phyloP scores from a whole-genome alignment of 2,329 filamentous ascomycete genomes.

The Emericellopsis cladophorae region DNA sequence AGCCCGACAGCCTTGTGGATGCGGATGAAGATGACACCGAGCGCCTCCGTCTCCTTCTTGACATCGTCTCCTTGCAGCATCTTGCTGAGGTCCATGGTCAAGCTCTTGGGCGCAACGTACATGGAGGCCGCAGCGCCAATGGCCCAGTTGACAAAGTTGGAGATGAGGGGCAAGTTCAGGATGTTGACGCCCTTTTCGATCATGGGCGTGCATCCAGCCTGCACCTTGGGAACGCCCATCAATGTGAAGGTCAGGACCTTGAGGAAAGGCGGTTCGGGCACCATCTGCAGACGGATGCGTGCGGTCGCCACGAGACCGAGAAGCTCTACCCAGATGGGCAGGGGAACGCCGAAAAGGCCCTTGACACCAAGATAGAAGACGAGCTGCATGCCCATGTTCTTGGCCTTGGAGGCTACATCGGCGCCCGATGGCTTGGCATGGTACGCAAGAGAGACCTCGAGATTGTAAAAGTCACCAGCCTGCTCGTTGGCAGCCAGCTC shows the following conservation, averaged over 20 bases:
- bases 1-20: constrained; percentile 81
- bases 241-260: constrained; percentile 88
- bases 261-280: constrained; percentile 81
- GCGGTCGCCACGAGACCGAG: constrained; percentile 82
- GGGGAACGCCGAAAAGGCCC: constrained; percentile 76
- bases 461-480: constrained; percentile 83
- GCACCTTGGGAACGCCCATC: constrained; percentile 84
- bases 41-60: constrained; percentile 73
- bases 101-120: constrained; percentile 89
- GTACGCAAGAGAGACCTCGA: constrained; percentile 84
- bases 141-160: constrained; percentile 93
- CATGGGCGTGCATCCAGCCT: constrained; percentile 85
- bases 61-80: constrained; percentile 87
- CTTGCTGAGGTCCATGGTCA: constrained; percentile 83
- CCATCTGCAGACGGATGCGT: constrained; percentile 69
- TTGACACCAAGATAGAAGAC: constrained; percentile 88
- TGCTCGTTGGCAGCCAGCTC: constrained; percentile 83
- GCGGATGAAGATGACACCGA: constrained; percentile 84
- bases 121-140: constrained; percentile 77
- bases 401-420: constrained; percentile 66
- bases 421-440: constrained; percentile 66
- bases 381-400: constrained; percentile 95
- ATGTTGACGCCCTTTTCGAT: constrained; percentile 84
- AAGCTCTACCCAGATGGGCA: constrained; percentile 85
- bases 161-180: constrained; percentile 82